These are phyloP conservation scores for Pseudevernia furfuracea DNA, from an alignment of 495 filamentous ascomycete species.

Conservation along the genomic window DNA sequence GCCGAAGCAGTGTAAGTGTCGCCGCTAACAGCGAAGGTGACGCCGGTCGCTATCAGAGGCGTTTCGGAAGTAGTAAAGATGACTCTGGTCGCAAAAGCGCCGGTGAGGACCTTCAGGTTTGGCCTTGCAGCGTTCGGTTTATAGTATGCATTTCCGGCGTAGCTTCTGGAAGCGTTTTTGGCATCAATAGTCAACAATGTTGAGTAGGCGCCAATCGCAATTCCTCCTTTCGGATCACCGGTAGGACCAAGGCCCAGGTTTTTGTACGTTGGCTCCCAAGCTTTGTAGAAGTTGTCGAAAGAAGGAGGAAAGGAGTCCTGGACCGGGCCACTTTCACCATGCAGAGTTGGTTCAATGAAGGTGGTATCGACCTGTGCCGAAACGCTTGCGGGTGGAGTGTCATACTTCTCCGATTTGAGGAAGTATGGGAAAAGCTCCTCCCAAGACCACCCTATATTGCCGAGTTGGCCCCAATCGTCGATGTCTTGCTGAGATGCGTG, in stretches of 20 bases:
- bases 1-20: conserved; percentile 27
- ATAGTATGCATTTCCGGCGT: conserved; percentile 44
- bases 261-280: conserved; percentile 26
- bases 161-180: conserved; percentile 42
- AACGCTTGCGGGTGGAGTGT: conserved; percentile 11
- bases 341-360: conserved; percentile 20
- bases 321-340: conserved; percentile 24
- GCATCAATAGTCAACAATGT: conserved; percentile 32
- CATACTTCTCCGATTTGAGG: conserved; percentile 22
- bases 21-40: conserved; percentile 32
- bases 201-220: conserved; percentile 38
- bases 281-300: conserved; percentile 23
- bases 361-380: conserved; percentile 17
- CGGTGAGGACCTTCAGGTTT: conserved; percentile 41
- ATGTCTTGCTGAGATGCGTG: conserved; percentile 39
- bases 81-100: conserved; percentile 40
- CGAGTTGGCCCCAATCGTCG: conserved; percentile 46
- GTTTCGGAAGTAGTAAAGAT: conserved; percentile 25
- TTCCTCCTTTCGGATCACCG: conserved; percentile 35
- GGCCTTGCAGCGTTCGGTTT: conserved; percentile 35
- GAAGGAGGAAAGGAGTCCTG: conserved; percentile 27
- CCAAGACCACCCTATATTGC: conserved; percentile 49
- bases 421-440: conserved; percentile 42
- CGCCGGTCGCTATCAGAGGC: conserved; percentile 24
- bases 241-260: conserved; percentile 30